Evolutionary conservation across 495 filamentous ascomycete genomes (phyloP), one percentile per base, ranked within the genome.

Genomic region (Hypoxylon cercidicola): DNA sequence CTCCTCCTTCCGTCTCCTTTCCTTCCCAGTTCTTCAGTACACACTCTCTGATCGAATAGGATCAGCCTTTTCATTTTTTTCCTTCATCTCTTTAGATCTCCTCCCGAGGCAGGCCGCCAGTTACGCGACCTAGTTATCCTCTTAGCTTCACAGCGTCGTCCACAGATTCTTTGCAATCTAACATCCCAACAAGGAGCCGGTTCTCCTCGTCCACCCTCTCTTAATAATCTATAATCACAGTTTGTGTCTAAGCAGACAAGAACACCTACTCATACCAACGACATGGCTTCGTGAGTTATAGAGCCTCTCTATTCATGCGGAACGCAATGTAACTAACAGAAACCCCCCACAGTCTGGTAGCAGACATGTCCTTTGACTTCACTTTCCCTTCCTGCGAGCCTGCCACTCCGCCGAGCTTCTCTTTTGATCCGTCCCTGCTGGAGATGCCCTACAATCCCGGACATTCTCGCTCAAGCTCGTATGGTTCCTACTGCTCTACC

Each of bases 401-500:
- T 39, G 68, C 64, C 60, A 79, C 80, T 19, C 79, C 80, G 53
- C 80, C 81, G 71, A 80, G 75, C 72, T 84, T 83, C 71, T 75
- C 79, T 54, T 84, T 84, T 78, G 83, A 84, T 35, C 77, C 83
- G 49, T 80, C 81, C 62, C 78, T 81, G 39, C 81, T 79, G 55
- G 80, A 78, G 73, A 79, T 80, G 59, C 72, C 74, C 45, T 82
- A 74, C 72, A 77, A 77, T 62, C 74, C 72, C 44, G 74, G 77
- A 73, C 81, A 82, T 62, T 64, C 74, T 74, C 80, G 81, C 70
- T 81, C 80, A 72, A 75, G 74, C 73, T 88, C 84, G 55, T 78
- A 84, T 73, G 75, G 77, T 59, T 85, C 82, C 55, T 81, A 74
- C 65, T 84, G 77, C 66, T 83, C 81, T 47, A 88, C 85, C 13